Base-by-base conservation (phyloP, 2,329 filamentous ascomycete genomes). In the Lasiodiplodia sp. region DNA sequence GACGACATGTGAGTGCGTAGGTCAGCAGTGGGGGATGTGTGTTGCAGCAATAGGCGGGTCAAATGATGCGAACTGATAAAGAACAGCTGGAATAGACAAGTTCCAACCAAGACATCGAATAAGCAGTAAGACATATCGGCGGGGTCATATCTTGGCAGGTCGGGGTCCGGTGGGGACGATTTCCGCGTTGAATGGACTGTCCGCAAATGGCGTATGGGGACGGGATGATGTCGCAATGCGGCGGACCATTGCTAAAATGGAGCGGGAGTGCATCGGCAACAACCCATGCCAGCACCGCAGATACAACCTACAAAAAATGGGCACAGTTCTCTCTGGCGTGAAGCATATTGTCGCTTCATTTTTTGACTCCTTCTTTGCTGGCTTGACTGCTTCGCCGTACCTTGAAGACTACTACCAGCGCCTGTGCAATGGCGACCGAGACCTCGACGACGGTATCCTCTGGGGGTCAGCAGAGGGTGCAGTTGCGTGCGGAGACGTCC, bases 221-320 rank as follows among this genome's bases (percentile, higher is more conserved):
- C 47, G 60, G 60, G 60, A 64, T 64, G 47, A 64, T 64, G 60
- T 64, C 60, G 60, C 60, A 64, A 64, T 64, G 60, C 60, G 31
- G 44, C 60, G 31, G 21, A 14, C 28, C 40, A 47, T 53, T 28
- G 51, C 44, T 64, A 40, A 52, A 64, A 64, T 21, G 47, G 31
- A 52, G 60, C 25, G n/a, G 47, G 16, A 38, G 60, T 4, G 31
- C 47, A n/a, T 38, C 37, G n/a, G 25, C 47, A 21, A 52, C 47
- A 38, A 34, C 5, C 11, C 44, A 34, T 23, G 12, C 28, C 10
- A 28, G 25, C 47, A 38, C 44, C 47, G 31, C 28, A 31, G 28
- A 40, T 12, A 52, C 21, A 31, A 16, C 14, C 14, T 21, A 21
- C 28, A 34, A 38, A 64, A 64, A 52, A 64, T 64, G 60, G 44